Base-by-base conservation (phyloP, 768 basidiomycete species). In the Boletus rubroflammeus region DNA sequence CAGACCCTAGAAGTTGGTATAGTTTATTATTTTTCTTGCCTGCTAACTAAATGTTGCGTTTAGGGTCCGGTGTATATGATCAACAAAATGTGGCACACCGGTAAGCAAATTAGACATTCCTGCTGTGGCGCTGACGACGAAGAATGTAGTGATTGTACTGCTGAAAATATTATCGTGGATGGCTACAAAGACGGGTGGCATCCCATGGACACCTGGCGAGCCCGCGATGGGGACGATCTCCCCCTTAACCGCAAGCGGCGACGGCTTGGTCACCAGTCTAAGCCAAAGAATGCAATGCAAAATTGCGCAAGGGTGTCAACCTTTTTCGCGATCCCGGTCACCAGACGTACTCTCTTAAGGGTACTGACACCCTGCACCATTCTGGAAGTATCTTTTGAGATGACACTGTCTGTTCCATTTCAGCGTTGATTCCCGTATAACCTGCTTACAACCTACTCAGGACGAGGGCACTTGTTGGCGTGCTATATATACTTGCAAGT, bases 1-100 rank as follows among this genome's bases (percentile, higher is more conserved):
- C 68, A 69, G 35, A 58, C 65, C 1, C 53, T 71, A 1, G 70
- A 69, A 36, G 71, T 58, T 3, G 23, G 35, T 35, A 1, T 35
- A 17, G 13, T 17, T 14, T 6, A 0, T 29, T 23, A 0, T 29
- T 23, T 3, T 6, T 25, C n/a, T 21, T 11, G 1, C 14, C 9
- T 3, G 4, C 8, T 3, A 31, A 5, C 29, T 60, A 1, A 60
- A 5, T 17, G 0, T 15, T 1, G 5, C 1, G 1, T 17, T 2
- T 13, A 75, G 72, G 72, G 72, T 1, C 51, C 75, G 2, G 59
- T 59, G 15, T 76, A 72, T 44, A 68, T 76, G 43, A 76, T 41
- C 21, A 66, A 11, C 63, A 68, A 43, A 59, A 64, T 35, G 62
- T 75, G n/a, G 68, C 68, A 6, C 73, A 76, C 51, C 56, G 73